Base-by-base conservation (phyloP, 768 basidiomycete species). In the Hericium rajendrae region DNA sequence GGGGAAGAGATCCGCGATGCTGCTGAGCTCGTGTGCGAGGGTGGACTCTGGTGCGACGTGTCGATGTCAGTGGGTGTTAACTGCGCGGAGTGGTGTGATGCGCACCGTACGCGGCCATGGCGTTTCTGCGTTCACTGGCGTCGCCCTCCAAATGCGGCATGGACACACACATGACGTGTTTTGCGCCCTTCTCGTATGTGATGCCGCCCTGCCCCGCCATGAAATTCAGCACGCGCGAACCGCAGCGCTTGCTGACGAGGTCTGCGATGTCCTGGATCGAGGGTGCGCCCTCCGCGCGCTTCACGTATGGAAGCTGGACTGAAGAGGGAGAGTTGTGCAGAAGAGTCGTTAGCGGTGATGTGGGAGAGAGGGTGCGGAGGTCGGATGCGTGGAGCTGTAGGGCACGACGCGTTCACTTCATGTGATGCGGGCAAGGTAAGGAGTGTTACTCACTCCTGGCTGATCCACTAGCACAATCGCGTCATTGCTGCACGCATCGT, bases 341-440 rank as follows among this genome's bases (percentile, higher is more conserved):
- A 6, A 72, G 65, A 24, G 69, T 72, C 5, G 78, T 71, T 18
- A 90, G 71, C 59, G 72, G 68, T 3, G 80, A 81, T 1, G 76
- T 73, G 9, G 80, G 72, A 6, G 79, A 69, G 20, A 90, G 79
- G 10, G 71, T 69, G 32, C 85, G 83, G 43, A 91, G 73, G 73
- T 91, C 88, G n/a, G 86, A 84, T 24, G 86, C 84, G 63, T 86
- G 88, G 4, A 87, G 72, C 88, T 91, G 64, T 13, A 28, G 41
- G 20, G 28, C 10, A 43, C 24, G 60, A 32, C 39, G 56, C 26
- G 48, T 51, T 32, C 37, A 54, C 39, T 5, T 54, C 20, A 38
- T 40, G 39, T 26, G 3, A 40, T 37, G 53, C 15, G 48, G n/a
- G 22, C 37, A 24, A 57, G 2, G 48, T 46, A 38, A 12, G 26